Percentiles rank a stretch among this genome's conserved stretches.
Conservation (phyloP, 139 green algal species). For the Auxenochlorella pyrenoidosa region DNA sequence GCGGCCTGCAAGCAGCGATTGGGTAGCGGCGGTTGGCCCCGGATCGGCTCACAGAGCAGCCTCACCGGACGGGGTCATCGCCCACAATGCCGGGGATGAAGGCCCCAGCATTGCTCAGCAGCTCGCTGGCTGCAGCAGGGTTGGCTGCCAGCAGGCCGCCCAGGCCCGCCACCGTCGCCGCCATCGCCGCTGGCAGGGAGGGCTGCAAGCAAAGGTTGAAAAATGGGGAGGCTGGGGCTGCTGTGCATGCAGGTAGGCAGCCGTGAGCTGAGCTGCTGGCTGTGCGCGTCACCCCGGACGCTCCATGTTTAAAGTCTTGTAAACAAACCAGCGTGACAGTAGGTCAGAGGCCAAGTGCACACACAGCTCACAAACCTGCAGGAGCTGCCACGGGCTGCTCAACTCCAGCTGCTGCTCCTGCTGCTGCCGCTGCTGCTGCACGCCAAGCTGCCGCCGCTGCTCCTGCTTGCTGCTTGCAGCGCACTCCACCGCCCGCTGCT, state of each 20-base stretch:
- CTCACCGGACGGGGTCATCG: constrained; percentile 63
- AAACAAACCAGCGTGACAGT: too few species aligned
- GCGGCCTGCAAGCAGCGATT: neutral
- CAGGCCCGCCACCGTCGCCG: neutral
- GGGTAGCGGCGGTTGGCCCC: neutral
- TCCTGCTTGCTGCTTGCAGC: neutral
- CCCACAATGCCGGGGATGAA: constrained; percentile 70
- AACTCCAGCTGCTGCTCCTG: neutral
- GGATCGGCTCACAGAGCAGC: neutral
- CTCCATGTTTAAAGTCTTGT: too few species aligned
- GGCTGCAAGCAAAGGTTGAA: too few species aligned
- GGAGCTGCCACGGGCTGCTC: neutral
- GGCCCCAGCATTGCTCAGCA: neutral
- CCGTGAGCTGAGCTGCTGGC: too few species aligned
- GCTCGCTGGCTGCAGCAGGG: neutral
- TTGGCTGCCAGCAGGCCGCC: neutral
- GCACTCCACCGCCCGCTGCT: neutral
- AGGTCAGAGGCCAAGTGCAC: too few species aligned
- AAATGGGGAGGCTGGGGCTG: neutral
- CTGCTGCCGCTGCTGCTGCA: neutral
- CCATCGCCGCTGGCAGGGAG: neutral
- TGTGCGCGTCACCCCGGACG: too few species aligned
- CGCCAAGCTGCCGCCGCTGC: neutral
- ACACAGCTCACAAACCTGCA: neutral
- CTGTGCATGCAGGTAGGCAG: too few species aligned